These are phyloP conservation scores for Verbascum thapsus DNA, from an alignment of 257 asterid species.

Conservation along the genomic window DNA sequence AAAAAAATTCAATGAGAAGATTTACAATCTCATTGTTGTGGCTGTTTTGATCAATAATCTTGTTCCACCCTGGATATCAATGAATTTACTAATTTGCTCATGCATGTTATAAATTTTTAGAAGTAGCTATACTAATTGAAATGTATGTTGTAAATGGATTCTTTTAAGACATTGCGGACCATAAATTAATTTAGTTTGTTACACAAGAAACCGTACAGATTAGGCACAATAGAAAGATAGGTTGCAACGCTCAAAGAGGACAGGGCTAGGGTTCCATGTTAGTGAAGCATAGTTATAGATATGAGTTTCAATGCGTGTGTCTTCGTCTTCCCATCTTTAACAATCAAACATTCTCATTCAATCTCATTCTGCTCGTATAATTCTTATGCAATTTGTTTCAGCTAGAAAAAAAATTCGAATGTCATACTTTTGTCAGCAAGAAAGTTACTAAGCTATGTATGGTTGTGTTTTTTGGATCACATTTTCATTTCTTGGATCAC, in stretches of 20 bases:
- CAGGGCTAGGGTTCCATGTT: background rate
- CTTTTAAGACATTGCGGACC: background rate
- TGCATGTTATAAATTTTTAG: background rate
- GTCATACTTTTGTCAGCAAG: slow-evolving; percentile 11
- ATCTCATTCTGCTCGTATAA: background rate
- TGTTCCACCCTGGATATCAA: background rate
- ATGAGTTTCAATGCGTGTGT: background rate
- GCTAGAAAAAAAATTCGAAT: background rate
- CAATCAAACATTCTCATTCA: background rate
- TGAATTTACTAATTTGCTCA: slow-evolving; percentile 2
- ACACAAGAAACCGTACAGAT: background rate
- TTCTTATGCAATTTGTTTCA: slow-evolving; percentile 3
- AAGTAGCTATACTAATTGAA: background rate
- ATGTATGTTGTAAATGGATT: background rate
- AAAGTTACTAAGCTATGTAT: no score
- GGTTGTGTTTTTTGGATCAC: no score
- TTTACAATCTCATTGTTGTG: background rate
- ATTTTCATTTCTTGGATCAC: no score
- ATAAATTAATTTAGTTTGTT: background rate
- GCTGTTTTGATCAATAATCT: background rate
- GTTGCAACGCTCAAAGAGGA: background rate
- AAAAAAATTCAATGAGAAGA: background rate
- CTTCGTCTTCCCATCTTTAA: background rate
- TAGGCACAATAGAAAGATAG: slow-evolving; percentile 8
- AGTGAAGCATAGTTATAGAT: background rate